Base-by-base conservation (phyloP, 2,329 filamentous ascomycete species). In the Alternaria tenuissima region DNA sequence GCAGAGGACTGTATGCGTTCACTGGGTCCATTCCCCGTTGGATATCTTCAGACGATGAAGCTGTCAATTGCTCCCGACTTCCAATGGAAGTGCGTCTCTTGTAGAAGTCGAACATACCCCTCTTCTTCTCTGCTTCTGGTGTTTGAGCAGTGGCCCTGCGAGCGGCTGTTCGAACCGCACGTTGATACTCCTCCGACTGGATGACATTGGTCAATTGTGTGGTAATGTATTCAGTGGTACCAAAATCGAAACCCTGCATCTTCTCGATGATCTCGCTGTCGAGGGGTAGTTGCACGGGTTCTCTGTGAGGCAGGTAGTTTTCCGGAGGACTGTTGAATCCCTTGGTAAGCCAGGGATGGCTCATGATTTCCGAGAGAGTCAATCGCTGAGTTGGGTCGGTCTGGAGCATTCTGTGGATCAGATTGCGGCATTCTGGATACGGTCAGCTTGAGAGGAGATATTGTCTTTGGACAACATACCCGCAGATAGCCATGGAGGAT, bases 231-330 rank as follows among this genome's bases (percentile, higher is more conserved):
- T 97, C 93, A 1, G 93, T 86, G 0, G 92, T 86, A 1, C 95
- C 95, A 81, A 98, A 99, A 78, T 98, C 96, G 78, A 99, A 99
- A 3, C 95, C 95, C 24, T 93, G 96, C 95, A 99, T 99, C 69
- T 92, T 94, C 49, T 92, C 88, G 57, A 99, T 87, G 5, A 98
- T 90, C 43, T 91, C 89, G 2, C 86, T 83, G 73, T 98, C 94
- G 9, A 99, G 82, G 6, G 94, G 94, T 14, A 96, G 82, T 38
- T 91, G 87, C n/a, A 98, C 79, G 2, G 95, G 93, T 69, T 97
- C 94, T 49, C 95, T 90, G 32, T 83, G 80, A 4, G 94, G 94
- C 2, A 99, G 83, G 65, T 91, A 92, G 72, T 97, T 99, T 63
- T 98, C 95, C 0, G 94, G 94, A 8, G 93, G 89, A 2, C 87